Evolutionary conservation across 805 yeast genomes (phyloP), one percentile per base, ranked within the genome.

Genomic region (Candida insectorum): DNA sequence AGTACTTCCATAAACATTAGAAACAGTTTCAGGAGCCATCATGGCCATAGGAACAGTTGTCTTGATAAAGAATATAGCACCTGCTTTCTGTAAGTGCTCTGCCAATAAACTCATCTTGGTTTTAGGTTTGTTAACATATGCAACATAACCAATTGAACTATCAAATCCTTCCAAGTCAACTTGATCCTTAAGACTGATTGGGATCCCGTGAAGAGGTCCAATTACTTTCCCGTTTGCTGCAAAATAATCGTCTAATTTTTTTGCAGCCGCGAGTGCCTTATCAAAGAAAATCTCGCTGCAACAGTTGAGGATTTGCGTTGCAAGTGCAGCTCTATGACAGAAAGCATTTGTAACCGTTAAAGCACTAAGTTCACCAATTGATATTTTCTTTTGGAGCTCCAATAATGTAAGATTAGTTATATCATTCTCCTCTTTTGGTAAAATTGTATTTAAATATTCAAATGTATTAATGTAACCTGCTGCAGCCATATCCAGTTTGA

Each of bases 291-390:
- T 59, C 34, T 67, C 72, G 8, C 56, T 42, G 21, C 61, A 51
- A 42, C 71, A 67, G 34, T 63, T 61, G 21, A 54, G 48, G 39
- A 79, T 54, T 44, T 78, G 83, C 40, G 77, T 81, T 0, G 79
- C 79, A 14, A 75, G 54, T 3, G 77, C 67, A 3, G 83, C 75
- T 28, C 84, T 54, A 46, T 78, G 78, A 39, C 77, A 69, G 51
- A 71, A 79, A 1, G 84, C 83, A 8, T 52, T 54, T 1, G 74
- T 58, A 3, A 78, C 79, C 28, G 71, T 65, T 1, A 55, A 50
- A 1, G 81, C 49, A 3, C 66, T 53, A 2, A 30, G 26, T 15
- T 26, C 14, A 3, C 40, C 44, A 11, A 9, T 13, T 3, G 19
- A 16, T 5, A 33, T 33, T 28, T 27, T 28, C 4, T 28, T 24